A percentile compares a stretch with the other conserved stretches of the same genome.
Conservation (phyloP, 768 basidiomycete species). For the Amanita molliuscula region DNA sequence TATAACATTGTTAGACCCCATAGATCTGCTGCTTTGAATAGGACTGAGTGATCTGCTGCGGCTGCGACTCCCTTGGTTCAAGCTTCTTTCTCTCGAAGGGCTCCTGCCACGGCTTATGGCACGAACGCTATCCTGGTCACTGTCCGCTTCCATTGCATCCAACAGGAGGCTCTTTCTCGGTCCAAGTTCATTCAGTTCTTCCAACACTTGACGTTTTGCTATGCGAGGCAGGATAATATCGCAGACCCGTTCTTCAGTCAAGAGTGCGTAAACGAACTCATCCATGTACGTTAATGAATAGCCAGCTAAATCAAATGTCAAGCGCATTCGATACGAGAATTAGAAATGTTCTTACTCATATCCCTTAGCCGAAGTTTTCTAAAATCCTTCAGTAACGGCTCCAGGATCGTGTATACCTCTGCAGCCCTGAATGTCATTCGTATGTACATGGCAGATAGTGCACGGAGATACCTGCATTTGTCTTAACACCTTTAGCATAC, state of each 20-base stretch:
- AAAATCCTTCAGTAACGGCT: slow-evolving; percentile 91
- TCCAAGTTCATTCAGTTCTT: slow-evolving; percentile 86
- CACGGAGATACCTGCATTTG: slow-evolving; percentile 73
- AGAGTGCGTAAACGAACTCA: slow-evolving; percentile 77
- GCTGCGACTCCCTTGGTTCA: slow-evolving; percentile 15
- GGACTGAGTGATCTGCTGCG: slow-evolving; percentile 23
- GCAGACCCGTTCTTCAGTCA: slow-evolving; percentile 88
- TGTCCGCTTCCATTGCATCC: slow-evolving; percentile 74
- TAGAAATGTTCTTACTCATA: slow-evolving; percentile 47
- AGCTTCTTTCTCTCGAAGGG: slow-evolving; percentile 15
- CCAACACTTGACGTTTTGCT: slow-evolving; percentile 74
- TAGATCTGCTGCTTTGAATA: slow-evolving; percentile 36
- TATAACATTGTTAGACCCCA: slow-evolving; percentile 43
- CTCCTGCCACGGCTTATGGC: slow-evolving; percentile 30
- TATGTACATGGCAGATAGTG: slow-evolving; percentile 87
- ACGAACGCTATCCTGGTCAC: slow-evolving; percentile 37
- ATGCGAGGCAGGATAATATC: slow-evolving; percentile 93
- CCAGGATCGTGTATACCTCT: slow-evolving; percentile 88
- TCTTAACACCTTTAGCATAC: neutral
- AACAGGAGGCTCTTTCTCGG: slow-evolving; percentile 81
- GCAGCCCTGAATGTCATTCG: slow-evolving; percentile 87
- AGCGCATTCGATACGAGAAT: neutral
- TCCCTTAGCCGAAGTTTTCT: slow-evolving; percentile 76
- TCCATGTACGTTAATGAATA: slow-evolving; percentile 85
- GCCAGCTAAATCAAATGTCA: slow-evolving; percentile 44